These are phyloP conservation scores for Ogataea naganishii DNA, from an alignment of 805 yeast genomes.

Conservation along the genomic window DNA sequence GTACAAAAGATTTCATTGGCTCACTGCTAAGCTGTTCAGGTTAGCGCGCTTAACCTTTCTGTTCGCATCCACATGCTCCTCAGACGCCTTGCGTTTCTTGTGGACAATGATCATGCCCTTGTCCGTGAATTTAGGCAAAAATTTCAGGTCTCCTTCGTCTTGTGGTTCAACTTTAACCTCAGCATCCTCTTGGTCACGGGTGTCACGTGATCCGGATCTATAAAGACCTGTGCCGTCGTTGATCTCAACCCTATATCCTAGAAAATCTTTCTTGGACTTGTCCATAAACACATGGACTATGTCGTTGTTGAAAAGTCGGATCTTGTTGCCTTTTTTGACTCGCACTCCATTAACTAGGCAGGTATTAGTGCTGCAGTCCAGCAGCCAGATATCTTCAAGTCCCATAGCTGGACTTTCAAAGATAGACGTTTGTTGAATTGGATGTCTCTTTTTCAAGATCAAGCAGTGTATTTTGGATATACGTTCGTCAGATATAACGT, in stretches of 20 bases:
- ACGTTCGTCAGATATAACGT: constrained; percentile 58
- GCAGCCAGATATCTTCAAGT: constrained; percentile 70
- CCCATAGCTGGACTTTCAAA: constrained; percentile 62
- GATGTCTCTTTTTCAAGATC: constrained; percentile 54
- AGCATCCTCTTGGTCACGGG: constrained; percentile 1
- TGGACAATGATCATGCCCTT: no score
- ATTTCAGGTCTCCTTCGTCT: constrained; percentile 10
- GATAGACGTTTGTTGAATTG: constrained; percentile 39
- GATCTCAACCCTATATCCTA: constrained; percentile 46
- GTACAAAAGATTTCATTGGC: no score
- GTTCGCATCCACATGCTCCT: no score
- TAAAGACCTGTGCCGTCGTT: constrained; percentile 59
- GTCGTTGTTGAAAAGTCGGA: constrained; percentile 57
- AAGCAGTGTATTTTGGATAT: constrained; percentile 82
- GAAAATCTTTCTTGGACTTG: constrained; percentile 35
- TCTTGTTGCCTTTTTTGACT: constrained; percentile 56
- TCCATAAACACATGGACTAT: constrained; percentile 59
- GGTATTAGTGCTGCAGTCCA: constrained; percentile 74
- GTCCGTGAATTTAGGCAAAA: not conserved
- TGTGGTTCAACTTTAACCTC: constrained; percentile 11
- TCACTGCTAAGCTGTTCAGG: constrained; percentile 5
- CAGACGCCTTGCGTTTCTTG: no score
- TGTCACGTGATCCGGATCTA: constrained; percentile 24
- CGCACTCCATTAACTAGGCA: constrained; percentile 58
- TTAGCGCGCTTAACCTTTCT: constrained; percentile 16